Evolutionary conservation across 2,329 filamentous ascomycete genomes (phyloP), one percentile per base, ranked within the genome.

Genomic region (Alternaria atra): DNA sequence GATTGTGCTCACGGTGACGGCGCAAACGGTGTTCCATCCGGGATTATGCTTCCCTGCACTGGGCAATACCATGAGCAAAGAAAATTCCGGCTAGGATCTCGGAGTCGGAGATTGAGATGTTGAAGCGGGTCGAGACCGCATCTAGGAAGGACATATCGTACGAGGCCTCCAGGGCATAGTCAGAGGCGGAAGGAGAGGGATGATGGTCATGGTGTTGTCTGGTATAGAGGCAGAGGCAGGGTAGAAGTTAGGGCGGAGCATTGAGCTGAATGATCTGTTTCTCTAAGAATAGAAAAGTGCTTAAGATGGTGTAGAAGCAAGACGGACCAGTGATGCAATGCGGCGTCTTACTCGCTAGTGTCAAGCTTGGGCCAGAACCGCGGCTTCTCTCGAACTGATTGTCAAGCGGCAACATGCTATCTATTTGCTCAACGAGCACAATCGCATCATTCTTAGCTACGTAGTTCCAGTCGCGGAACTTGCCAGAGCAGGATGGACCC

Each of bases 401-500:
- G 39, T 52, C 54, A 5, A 50, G 46, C 29, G 42, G 35, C 58
- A 40, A 23, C 42, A 43, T 48, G 39, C 30, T 9, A 30, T 46
- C 15, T 30, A 23, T 43, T 34, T 43, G 34, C 35, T 29, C 35
- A 42, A 46, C 52, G 37, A 57, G 35, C 47, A 43, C 48, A 58
- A 39, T 56, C 47, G 37, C 58, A 20, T 43, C 58, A 50, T 61
- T 42, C 42, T 44, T 32, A 58, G 48, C 29, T 42, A 17, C 25
- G 40, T 43, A 46, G 37, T 25, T 39, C 56, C 52, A 62, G 64
- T 71, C 66, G 68, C 67, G 57, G 56, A 29, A 29, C 63, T 30
- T 12, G 4, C 5, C 32, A 15, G 20, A 34, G 43, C 54, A 56
- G 52, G 6, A 76, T 76, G 73, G 65, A 70, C 47, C 52, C 66